Percentiles rank a stretch among this genome's conserved stretches.
phyloP scores from a whole-genome alignment of 176 grass and related monocot genomes.

The Zoysia pacifica region DNA sequence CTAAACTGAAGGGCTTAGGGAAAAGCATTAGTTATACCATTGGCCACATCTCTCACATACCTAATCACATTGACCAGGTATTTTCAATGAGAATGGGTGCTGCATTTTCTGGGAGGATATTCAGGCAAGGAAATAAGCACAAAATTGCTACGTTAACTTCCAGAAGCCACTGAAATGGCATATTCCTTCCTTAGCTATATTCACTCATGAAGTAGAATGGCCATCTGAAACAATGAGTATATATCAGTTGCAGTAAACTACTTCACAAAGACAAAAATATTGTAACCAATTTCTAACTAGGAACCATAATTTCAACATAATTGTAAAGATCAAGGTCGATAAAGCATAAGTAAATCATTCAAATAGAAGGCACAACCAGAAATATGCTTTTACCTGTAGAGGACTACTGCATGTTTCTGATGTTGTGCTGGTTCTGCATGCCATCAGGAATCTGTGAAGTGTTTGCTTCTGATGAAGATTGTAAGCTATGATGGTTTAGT shows the following conservation, averaged over 20 bases:
- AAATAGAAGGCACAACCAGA: background rate
- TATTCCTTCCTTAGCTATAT: constrained; percentile 45
- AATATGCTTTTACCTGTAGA: constrained; percentile 50
- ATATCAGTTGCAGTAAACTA: constrained; percentile 31
- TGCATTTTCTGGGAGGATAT: constrained; percentile 35
- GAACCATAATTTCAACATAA: constrained; percentile 27
- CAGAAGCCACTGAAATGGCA: constrained; percentile 45
- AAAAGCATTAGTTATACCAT: constrained; percentile 40
- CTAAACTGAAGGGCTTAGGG: constrained; percentile 26
- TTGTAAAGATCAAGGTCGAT: background rate
- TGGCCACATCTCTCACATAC: constrained; percentile 46
- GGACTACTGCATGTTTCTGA: constrained; percentile 46
- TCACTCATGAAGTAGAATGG: constrained; percentile 13
- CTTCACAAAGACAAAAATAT: constrained; percentile 16
- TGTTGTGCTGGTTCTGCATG: constrained; percentile 34
- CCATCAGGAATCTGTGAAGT: constrained; percentile 41
- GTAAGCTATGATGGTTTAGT: constrained; percentile 23
- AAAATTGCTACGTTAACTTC: constrained; percentile 50
- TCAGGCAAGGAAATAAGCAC: constrained; percentile 40
- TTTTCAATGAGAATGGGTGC: constrained; percentile 39
- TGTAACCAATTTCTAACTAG: background rate
- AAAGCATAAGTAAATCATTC: constrained; percentile 15
- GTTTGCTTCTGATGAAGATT: constrained; percentile 23
- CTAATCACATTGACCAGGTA: constrained; percentile 56
- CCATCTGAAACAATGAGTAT: constrained; percentile 51